These are phyloP conservation scores for Pichia exigua DNA, from an alignment of 805 yeast species.

Conservation along the genomic window DNA sequence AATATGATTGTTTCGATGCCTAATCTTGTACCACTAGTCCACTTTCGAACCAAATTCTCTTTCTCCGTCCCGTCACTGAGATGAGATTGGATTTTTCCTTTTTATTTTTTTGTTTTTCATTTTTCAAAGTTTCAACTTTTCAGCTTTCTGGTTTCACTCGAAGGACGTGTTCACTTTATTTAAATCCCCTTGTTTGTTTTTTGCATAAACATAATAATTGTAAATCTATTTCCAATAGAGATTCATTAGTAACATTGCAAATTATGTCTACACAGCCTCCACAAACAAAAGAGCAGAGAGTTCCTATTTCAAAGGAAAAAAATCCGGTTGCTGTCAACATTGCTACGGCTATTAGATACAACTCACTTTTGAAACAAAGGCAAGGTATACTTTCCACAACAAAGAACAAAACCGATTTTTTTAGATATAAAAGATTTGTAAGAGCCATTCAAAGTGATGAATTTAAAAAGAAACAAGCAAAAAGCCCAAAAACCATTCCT, in stretches of 20 bases:
- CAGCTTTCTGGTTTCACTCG: not conserved
- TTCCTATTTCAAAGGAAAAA: constrained; percentile 21
- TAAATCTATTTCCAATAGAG: not conserved
- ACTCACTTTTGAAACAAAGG: constrained; percentile 67
- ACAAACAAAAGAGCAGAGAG: constrained; percentile 14
- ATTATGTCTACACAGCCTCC: not conserved
- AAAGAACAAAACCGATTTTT: constrained; percentile 69
- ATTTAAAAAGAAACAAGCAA: constrained; percentile 36
- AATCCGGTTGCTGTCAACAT: constrained; percentile 58
- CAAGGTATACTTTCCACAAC: constrained; percentile 56
- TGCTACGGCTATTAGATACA: constrained; percentile 63
- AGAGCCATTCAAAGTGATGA: constrained; percentile 72
- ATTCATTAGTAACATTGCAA: not conserved
- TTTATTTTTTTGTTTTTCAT: not conserved
- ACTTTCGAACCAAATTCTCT: not conserved
- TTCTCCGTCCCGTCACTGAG: not conserved
- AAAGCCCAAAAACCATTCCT: constrained; percentile 33
- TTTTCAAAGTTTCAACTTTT: too few species aligned
- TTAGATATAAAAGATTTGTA: constrained; percentile 74
- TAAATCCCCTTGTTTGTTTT: not conserved
- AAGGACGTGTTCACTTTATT: not conserved
- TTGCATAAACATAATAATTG: not conserved
- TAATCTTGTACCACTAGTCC: too few species aligned
- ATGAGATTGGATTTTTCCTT: too few species aligned
- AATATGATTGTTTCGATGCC: not conserved